phyloP scores from a whole-genome alignment of 495 filamentous ascomycete genomes.

The Symbiotaphrina buchneri region DNA sequence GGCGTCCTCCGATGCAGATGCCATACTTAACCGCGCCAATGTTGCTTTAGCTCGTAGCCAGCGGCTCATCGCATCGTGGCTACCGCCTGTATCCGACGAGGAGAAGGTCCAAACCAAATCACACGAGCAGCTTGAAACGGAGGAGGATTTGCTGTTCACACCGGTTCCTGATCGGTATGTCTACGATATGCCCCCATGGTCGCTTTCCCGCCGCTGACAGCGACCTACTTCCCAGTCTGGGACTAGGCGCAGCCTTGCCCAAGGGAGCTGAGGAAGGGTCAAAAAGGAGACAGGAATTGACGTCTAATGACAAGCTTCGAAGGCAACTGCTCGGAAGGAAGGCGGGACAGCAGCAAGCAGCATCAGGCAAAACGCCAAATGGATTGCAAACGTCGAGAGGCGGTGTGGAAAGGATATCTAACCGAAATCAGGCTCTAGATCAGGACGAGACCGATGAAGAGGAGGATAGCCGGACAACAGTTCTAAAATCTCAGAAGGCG shows the following conservation, averaged over 20 bases:
- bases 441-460: slow-evolving; percentile 30
- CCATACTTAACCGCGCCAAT: slow-evolving; percentile 19
- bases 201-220: too few relatives aligned
- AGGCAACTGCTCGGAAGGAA: slow-evolving; percentile 21
- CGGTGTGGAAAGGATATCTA: too few relatives aligned
- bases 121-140: slow-evolving; percentile 8
- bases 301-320: slow-evolving; percentile 18
- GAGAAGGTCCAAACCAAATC: slow-evolving; percentile 15
- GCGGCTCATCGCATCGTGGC: slow-evolving; percentile 22
- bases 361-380: neutral
- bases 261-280: slow-evolving; percentile 15
- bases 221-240: slow-evolving; percentile 15
- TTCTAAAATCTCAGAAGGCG: slow-evolving; percentile 18
- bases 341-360: slow-evolving; percentile 8
- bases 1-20: slow-evolving; percentile 14
- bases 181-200: too few relatives aligned
- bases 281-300: slow-evolving; percentile 14
- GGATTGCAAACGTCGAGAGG: neutral
- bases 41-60: slow-evolving; percentile 20
- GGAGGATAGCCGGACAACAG: slow-evolving; percentile 32
- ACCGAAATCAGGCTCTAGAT: too few relatives aligned
- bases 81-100: slow-evolving; percentile 19
- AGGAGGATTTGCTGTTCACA: slow-evolving; percentile 19
- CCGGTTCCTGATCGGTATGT: slow-evolving; percentile 15
- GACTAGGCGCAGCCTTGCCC: slow-evolving; percentile 20